phyloP scores from a whole-genome alignment of 1,284 basidiomycete species.

The Tilletia horrida region DNA sequence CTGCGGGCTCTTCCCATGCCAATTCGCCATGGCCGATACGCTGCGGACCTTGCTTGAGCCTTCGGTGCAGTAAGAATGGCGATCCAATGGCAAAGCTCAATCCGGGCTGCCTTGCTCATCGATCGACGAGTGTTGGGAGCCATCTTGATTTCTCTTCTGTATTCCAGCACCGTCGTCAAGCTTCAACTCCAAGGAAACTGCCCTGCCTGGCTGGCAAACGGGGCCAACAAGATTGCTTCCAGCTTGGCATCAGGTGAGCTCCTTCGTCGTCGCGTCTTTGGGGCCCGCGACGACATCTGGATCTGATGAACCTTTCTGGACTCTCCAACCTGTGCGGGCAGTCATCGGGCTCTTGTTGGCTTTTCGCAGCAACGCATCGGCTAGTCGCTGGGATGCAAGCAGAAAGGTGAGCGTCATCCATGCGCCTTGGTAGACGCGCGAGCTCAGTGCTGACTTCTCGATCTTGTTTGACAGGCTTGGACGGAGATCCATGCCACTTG shows the following conservation, averaged over 20 bases:
- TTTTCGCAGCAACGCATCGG: neutral
- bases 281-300: too few species aligned
- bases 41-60: too few species aligned
- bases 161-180: neutral
- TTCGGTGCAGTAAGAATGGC: neutral
- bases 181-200: neutral
- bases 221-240: conserved; percentile 11
- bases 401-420: neutral
- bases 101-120: neutral
- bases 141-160: neutral
- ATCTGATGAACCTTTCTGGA: too few species aligned
- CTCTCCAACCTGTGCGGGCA: neutral
- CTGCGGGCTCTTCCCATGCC: too few species aligned
- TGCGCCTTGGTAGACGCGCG: neutral
- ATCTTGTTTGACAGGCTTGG: neutral
- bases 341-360: neutral
- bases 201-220: neutral
- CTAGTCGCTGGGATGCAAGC: conserved; percentile 10
- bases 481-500: neutral
- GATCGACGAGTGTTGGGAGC: conserved; percentile 6
- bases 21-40: too few species aligned
- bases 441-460: neutral
- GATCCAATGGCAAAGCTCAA: neutral
- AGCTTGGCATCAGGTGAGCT: neutral
- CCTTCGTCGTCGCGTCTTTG: neutral